phyloP scores from a whole-genome alignment of 768 basidiomycete genomes.

The Calocera viscosa region DNA sequence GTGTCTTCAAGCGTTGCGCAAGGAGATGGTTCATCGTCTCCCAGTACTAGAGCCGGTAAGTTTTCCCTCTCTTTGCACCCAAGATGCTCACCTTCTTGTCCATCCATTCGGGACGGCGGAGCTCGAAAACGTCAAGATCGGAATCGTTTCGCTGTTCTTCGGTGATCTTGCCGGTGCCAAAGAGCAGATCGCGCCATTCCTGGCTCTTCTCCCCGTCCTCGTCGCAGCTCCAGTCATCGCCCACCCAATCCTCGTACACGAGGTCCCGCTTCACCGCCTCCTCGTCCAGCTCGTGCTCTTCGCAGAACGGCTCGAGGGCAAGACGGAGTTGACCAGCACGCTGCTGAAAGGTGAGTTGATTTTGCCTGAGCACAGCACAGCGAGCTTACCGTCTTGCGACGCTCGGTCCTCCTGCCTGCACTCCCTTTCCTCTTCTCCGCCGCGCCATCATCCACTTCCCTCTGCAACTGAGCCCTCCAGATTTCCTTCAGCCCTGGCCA shows the following conservation, averaged over 20 bases:
- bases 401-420: too few relatives aligned
- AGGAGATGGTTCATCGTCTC: too few relatives aligned
- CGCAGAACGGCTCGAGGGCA: neutral
- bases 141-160: neutral
- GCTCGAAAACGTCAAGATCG: neutral
- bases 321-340: neutral
- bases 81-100: neutral
- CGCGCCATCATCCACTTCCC: constrained; percentile 34
- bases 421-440: constrained; percentile 72
- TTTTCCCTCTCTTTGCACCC: neutral
- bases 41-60: too few relatives aligned
- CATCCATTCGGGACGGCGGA: neutral
- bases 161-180: neutral
- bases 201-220: neutral
- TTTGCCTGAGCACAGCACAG: too few relatives aligned
- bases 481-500: neutral
- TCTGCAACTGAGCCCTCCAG: neutral
- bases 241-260: neutral
- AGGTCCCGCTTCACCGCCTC: neutral
- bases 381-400: too few relatives aligned
- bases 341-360: neutral
- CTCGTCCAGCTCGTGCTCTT: neutral
- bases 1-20: too few relatives aligned
- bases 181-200: neutral
- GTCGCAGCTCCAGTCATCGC: neutral